Evolutionary conservation across 169 alveolate species (phyloP), one percentile per base, ranked within the genome.

Genomic region (Plasmodium inui): DNA sequence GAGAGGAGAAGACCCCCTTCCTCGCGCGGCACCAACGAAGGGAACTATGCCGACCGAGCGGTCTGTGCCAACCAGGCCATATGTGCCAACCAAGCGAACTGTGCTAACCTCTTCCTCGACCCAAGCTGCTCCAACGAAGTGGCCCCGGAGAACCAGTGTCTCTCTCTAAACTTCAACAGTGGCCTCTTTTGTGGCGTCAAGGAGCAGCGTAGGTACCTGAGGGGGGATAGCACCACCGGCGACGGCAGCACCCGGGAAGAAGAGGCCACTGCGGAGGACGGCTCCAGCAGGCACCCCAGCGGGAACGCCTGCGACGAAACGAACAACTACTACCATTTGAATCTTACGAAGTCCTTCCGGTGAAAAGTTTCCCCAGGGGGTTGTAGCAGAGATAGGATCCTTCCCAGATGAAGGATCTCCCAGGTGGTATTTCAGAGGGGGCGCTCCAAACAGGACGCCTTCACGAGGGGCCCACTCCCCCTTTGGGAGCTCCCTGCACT

Each of bases 181-280:
- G 34, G 28, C 72, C n/a, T 82, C 14, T 82, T 82, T n/a, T 82
- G 80, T 17, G 90, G 90, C 10, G 41, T 7, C 12, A 55, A 19
- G 22, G 80, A 82, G 37, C 76, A 3, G 17, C 8, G 76, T 22
- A 67, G 26, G 76, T 67, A 67, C 37, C 30, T 26, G 1, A 37
- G 41, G 30, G 32, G 76, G 37, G 76, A 67, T 8, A 26, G 76
- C n/a, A 67, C 37, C 76, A 67, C 12, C 17, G 7, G 5, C 17
- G 76, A 67, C 3, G 76, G 76, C 0, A 67, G n/a, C 30, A 67
- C 76, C 10, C 30, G 37, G 41, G 76, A 67, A 10, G 37, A 28
- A 22, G 76, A 67, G 30, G 37, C 30, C 37, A 67, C 30, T 39
- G 76, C 39, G 4, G 39, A 67, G 76, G 76, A 67, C 0, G 76